These are phyloP conservation scores for Cladosporium sp. DNA, from an alignment of 2,329 filamentous ascomycete genomes.

Conservation along the genomic window DNA sequence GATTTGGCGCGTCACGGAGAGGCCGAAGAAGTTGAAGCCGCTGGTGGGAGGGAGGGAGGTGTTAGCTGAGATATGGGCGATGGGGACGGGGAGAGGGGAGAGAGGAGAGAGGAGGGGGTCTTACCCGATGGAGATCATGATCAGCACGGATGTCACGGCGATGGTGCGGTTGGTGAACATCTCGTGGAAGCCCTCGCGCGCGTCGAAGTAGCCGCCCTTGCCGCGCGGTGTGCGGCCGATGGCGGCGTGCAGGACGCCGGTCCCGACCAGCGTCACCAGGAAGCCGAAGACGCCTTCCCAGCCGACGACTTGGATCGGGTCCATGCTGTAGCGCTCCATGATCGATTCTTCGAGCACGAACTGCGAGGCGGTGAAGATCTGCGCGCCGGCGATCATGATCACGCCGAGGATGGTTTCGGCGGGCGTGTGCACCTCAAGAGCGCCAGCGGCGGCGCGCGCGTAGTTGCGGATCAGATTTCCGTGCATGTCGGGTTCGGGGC, in stretches of 20 bases:
- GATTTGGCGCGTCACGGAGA: constrained; percentile 83
- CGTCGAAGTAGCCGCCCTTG: constrained; percentile 80
- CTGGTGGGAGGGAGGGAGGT: constrained; percentile 38
- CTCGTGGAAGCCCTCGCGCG: constrained; percentile 75
- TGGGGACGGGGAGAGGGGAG: not conserved
- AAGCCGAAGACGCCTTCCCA: constrained; percentile 97
- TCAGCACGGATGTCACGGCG: constrained; percentile 71
- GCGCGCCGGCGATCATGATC: constrained; percentile 82
- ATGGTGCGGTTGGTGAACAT: constrained; percentile 66
- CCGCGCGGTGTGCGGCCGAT: constrained; percentile 71
- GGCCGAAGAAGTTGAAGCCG: constrained; percentile 97
- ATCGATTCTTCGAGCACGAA: constrained; percentile 96
- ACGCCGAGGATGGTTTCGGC: constrained; percentile 74
- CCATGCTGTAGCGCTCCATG: constrained; percentile 68
- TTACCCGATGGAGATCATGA: constrained; percentile 97
- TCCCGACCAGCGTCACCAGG: constrained; percentile 66
- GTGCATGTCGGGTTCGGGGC: constrained; percentile 25
- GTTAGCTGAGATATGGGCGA: not conserved
- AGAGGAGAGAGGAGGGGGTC: constrained; percentile 26
- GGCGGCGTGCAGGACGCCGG: constrained; percentile 70
- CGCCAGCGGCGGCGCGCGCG: constrained; percentile 31
- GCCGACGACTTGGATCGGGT: constrained; percentile 84
- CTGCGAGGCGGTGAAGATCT: constrained; percentile 94
- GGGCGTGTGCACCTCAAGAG: constrained; percentile 46
- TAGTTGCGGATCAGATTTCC: constrained; percentile 17